Evolutionary conservation across 192 early-diverging fungal genomes (phyloP).

Genomic region (Coemansia sp.): DNA sequence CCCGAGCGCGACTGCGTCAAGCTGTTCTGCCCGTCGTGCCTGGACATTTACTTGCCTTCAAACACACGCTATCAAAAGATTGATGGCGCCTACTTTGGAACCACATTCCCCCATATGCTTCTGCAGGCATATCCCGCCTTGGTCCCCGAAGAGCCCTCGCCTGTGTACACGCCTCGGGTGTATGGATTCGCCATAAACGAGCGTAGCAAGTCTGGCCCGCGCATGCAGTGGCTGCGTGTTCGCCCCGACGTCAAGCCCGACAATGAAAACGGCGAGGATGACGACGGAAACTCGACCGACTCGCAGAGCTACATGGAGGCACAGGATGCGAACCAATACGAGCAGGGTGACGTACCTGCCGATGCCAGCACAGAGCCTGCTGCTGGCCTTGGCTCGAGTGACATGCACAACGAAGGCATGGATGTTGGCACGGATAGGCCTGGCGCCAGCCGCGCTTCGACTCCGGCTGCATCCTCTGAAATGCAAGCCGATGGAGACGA

Average conservation of each 20-base stretch:
- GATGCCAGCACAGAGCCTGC: not conserved
- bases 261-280: slow-evolving; percentile 10
- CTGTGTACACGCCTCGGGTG: slow-evolving; percentile 77
- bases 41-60: slow-evolving; percentile 74
- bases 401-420: slow-evolving; percentile 58
- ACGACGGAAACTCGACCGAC: slow-evolving; percentile 21
- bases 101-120: slow-evolving; percentile 91
- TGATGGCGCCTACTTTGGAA: slow-evolving; percentile 92
- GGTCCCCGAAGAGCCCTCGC: slow-evolving; percentile 56
- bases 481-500: not conserved
- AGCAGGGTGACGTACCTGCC: not conserved
- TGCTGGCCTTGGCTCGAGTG: not conserved
- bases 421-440: slow-evolving; percentile 66
- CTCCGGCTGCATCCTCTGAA: slow-evolving; percentile 16
- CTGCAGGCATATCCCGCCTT: slow-evolving; percentile 83
- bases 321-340: slow-evolving; percentile 9
- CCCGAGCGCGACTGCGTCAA: slow-evolving; percentile 68
- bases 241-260: slow-evolving; percentile 25
- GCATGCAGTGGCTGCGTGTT: slow-evolving; percentile 90
- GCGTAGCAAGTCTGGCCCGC: slow-evolving; percentile 69
- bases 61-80: slow-evolving; percentile 66
- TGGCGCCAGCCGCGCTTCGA: slow-evolving; percentile 42
- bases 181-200: slow-evolving; percentile 92
- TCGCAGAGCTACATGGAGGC: slow-evolving; percentile 45
- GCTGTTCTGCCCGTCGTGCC: slow-evolving; percentile 77